These are phyloP conservation scores for Encephalitozoon intestinalis DNA, from an alignment of 371 early-diverging fungal species.

Conservation along the genomic window DNA sequence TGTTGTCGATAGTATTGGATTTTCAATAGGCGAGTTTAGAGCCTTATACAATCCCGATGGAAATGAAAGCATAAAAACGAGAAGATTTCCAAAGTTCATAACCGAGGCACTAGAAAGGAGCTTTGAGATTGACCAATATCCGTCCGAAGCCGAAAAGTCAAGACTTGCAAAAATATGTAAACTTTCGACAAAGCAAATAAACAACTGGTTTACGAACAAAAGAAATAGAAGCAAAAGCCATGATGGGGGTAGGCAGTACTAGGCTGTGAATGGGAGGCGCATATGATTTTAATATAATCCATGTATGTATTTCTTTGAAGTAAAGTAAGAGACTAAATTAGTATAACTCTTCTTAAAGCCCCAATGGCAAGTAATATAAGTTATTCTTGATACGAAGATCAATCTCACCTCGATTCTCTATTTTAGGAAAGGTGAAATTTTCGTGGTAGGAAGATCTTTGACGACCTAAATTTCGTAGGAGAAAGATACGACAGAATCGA, in stretches of 20 bases:
- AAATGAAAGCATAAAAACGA: conserved; percentile 15
- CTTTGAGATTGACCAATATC: conserved; percentile 35
- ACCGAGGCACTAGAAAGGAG: conserved; percentile 35
- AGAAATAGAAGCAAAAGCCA: conserved; percentile 40
- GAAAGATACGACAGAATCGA: too few relatives aligned
- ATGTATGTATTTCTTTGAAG: not conserved
- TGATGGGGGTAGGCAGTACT: not conserved
- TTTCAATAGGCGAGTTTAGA: not conserved
- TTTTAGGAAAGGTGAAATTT: too few relatives aligned
- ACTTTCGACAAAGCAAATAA: conserved; percentile 46
- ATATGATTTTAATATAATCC: not conserved
- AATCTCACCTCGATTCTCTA: not conserved
- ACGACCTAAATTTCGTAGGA: too few relatives aligned
- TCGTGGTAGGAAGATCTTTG: too few relatives aligned
- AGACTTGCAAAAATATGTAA: conserved; percentile 19
- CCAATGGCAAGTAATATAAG: not conserved
- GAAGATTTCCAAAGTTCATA: conserved; percentile 38
- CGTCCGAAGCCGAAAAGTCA: conserved; percentile 43
- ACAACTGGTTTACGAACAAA: conserved; percentile 57
- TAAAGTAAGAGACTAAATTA: not conserved
- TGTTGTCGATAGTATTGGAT: not conserved
- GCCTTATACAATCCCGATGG: not conserved
- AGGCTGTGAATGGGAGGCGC: not conserved
- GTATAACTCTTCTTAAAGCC: not conserved
- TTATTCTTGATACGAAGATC: not conserved